Evolutionary conservation across 2,329 filamentous ascomycete species (phyloP).

Genomic region (Cryphonectria radicalis): DNA sequence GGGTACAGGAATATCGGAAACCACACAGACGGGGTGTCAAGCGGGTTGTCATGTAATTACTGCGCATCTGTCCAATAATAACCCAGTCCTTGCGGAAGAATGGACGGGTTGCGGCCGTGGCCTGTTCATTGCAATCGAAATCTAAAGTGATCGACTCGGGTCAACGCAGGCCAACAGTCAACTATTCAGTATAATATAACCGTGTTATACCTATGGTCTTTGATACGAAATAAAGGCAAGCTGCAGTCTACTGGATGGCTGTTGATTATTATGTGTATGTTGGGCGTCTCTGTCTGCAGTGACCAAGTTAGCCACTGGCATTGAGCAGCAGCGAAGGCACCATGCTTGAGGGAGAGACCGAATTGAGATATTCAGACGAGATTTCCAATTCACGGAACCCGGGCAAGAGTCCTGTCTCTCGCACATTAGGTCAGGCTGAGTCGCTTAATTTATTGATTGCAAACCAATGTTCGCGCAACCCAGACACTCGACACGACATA

Average conservation of each 20-base stretch:
- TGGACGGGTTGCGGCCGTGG: not conserved
- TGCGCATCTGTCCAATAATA: not conserved
- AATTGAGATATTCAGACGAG: not conserved
- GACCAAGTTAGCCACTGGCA: not conserved
- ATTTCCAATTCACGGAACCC: not conserved
- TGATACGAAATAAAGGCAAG: not conserved
- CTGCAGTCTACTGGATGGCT: not conserved
- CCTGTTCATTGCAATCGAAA: not conserved
- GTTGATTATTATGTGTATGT: too few species aligned
- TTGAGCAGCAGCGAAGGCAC: not conserved
- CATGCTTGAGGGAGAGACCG: not conserved
- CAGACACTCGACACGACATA: not conserved
- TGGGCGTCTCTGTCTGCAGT: not conserved
- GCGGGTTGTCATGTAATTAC: not conserved
- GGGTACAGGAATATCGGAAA: accelerated
- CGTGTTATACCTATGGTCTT: not conserved
- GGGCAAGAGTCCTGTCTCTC: not conserved
- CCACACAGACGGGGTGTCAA: not conserved
- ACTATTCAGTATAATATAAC: not conserved
- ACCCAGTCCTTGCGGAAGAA: not conserved
- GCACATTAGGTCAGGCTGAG: not conserved
- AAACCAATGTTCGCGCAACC: not conserved
- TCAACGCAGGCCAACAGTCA: not conserved
- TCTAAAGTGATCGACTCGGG: not conserved
- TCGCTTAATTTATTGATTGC: not conserved